Evolutionary conservation across 2,329 filamentous ascomycete species (phyloP).

Genomic region (Talaromyces sp.): DNA sequence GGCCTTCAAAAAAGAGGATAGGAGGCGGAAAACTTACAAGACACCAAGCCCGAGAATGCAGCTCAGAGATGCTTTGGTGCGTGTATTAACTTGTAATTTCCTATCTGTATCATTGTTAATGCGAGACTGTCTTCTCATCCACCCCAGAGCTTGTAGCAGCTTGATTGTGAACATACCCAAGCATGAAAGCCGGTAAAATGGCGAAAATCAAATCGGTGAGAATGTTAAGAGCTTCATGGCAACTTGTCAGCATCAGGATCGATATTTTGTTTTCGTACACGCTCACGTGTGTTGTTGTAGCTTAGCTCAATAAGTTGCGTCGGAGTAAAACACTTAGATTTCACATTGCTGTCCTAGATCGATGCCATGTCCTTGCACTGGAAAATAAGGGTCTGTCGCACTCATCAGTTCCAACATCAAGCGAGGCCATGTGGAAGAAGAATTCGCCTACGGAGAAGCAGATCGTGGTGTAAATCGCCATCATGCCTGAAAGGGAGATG

Average conservation of each 20-base stretch:
- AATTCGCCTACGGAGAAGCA: background rate
- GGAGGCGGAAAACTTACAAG: background rate
- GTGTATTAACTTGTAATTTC: background rate
- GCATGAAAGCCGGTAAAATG: background rate
- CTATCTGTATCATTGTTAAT: background rate
- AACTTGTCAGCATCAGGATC: background rate
- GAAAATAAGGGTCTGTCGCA: conserved; percentile 47
- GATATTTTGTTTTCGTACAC: background rate
- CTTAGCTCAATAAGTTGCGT: conserved; percentile 44
- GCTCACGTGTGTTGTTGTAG: conserved; percentile 42
- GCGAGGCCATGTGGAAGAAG: background rate
- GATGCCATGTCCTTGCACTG: conserved; percentile 51
- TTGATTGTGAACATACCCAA: background rate
- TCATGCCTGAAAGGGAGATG: background rate
- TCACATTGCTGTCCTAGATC: conserved; percentile 46
- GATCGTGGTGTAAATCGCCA: background rate
- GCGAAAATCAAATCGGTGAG: background rate
- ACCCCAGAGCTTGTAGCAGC: background rate
- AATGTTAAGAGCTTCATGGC: background rate
- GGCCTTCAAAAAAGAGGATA: background rate
- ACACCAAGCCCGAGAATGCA: background rate
- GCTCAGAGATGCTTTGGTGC: background rate
- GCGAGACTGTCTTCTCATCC: background rate
- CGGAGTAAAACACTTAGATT: conserved; percentile 45
- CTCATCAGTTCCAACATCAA: background rate